Evolutionary conservation across 805 yeast genomes (phyloP).

Genomic region (Ogataea kodamae): DNA sequence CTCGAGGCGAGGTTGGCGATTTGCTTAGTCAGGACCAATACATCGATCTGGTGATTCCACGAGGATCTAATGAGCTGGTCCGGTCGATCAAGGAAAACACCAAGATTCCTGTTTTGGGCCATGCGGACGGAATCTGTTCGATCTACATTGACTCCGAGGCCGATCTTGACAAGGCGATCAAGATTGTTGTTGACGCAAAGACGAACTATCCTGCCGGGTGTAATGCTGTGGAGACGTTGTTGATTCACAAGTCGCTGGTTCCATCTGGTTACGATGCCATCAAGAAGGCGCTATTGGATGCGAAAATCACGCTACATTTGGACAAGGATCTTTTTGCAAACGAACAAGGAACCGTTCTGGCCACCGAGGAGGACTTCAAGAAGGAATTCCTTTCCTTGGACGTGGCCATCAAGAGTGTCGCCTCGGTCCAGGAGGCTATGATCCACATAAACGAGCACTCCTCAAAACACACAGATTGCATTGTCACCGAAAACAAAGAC

Average conservation of each 20-base stretch:
- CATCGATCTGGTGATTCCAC: slow-evolving; percentile 93
- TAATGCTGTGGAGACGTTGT: slow-evolving; percentile 87
- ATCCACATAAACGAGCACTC: slow-evolving; percentile 85
- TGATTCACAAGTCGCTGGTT: slow-evolving; percentile 49
- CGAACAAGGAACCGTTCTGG: slow-evolving; percentile 35
- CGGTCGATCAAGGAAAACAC: slow-evolving; percentile 81
- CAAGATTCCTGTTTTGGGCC: slow-evolving; percentile 95
- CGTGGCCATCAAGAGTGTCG: slow-evolving; percentile 67
- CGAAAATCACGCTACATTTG: slow-evolving; percentile 72
- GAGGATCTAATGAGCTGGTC: slow-evolving; percentile 95
- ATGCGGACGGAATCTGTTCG: slow-evolving; percentile 97
- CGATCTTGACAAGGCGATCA: slow-evolving; percentile 71
- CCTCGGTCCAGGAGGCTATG: slow-evolving; percentile 67
- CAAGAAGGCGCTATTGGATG: slow-evolving; percentile 43
- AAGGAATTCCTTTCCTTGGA: slow-evolving; percentile 83
- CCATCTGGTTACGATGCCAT: slow-evolving; percentile 20
- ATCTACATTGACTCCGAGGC: slow-evolving; percentile 77
- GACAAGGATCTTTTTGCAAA: slow-evolving; percentile 46
- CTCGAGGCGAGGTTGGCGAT: slow-evolving; percentile 87
- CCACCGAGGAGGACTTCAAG: slow-evolving; percentile 67
- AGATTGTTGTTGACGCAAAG: slow-evolving; percentile 79
- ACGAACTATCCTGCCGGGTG: slow-evolving; percentile 99
- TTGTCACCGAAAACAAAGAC: slow-evolving; percentile 70
- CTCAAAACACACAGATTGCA: slow-evolving; percentile 94
- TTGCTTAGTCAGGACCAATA: slow-evolving; percentile 79